Percentiles rank a stretch among this genome's conserved stretches.
phyloP scores from a whole-genome alignment of 169 alveolate species.

The Plasmodium knowlesi region DNA sequence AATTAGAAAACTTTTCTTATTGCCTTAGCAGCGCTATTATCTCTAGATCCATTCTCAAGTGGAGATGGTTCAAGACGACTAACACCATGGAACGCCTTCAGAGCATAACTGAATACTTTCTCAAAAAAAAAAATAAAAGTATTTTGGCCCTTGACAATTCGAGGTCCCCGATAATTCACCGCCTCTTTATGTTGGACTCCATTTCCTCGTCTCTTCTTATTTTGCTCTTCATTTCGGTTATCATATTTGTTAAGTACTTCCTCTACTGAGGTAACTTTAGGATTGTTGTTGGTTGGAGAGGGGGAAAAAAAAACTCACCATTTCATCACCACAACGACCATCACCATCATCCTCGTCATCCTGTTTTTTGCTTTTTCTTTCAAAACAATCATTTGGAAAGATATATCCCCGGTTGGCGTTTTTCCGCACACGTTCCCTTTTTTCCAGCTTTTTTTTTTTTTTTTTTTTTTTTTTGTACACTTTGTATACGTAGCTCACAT shows the following conservation, averaged over 20 bases:
- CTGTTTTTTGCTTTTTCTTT: neutral
- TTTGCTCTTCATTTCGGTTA: slow-evolving; percentile 6
- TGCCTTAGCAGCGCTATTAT: slow-evolving; percentile 60
- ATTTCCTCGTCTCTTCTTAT: slow-evolving; percentile 39
- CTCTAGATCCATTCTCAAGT: slow-evolving; percentile 43
- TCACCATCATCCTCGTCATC: too few species aligned
- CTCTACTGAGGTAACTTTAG: neutral
- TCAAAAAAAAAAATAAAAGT: slow-evolving; percentile 66
- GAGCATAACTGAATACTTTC: slow-evolving; percentile 65
- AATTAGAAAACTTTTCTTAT: slow-evolving; percentile 49
- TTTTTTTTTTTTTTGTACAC: neutral
- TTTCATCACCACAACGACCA: too few species aligned
- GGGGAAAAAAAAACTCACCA: neutral
- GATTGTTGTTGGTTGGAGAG: neutral
- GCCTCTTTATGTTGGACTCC: slow-evolving; percentile 63
- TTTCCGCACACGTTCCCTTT: neutral
- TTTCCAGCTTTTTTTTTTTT: neutral
- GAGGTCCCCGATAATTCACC: slow-evolving; percentile 53
- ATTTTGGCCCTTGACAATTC: slow-evolving; percentile 66
- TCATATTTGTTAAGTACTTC: slow-evolving; percentile 39
- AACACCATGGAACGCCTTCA: slow-evolving; percentile 57
- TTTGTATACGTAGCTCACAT: neutral
- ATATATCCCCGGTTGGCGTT: neutral
- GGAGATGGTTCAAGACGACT: slow-evolving; percentile 66
- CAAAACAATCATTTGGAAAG: neutral